Percentiles rank a stretch among this genome's conserved stretches.
Conservation (phyloP, 192 early-diverging fungal genomes). For the Diversispora epigaea region DNA sequence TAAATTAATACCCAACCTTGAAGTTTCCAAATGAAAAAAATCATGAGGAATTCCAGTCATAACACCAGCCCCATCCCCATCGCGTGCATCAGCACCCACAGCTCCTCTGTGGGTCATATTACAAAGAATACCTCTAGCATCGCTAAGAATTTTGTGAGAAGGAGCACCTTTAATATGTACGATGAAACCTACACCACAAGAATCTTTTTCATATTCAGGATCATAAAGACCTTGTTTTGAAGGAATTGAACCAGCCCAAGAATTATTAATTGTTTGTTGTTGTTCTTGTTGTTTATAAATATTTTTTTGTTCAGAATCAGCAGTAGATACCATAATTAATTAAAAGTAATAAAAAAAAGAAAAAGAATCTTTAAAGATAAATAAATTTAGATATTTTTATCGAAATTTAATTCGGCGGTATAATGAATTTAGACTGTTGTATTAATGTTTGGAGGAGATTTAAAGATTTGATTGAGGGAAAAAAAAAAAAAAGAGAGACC, state of each 20-base stretch:
- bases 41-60: conserved; percentile 95
- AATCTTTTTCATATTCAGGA: conserved; percentile 87
- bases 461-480: too few species aligned
- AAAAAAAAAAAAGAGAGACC: too few species aligned
- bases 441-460: too few species aligned
- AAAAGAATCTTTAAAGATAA: not conserved
- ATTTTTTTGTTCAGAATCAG: conserved; percentile 11
- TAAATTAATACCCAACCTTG: conserved; percentile 59
- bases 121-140: conserved; percentile 90
- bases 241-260: conserved; percentile 86
- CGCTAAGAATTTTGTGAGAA: conserved; percentile 84
- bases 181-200: conserved; percentile 98
- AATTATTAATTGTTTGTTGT: conserved; percentile 39
- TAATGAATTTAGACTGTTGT: too few species aligned
- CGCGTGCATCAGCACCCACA: conserved; percentile 86
- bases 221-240: conserved; percentile 84
- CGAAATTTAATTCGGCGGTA: too few species aligned
- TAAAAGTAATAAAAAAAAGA: not conserved
- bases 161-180: conserved; percentile 85
- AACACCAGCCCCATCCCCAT: conserved; percentile 98
- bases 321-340: conserved; percentile 27
- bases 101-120: conserved; percentile 99
- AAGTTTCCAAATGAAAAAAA: conserved; percentile 70
- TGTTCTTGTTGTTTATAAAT: conserved; percentile 13
- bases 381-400: too few species aligned